Base-by-base conservation (phyloP, 2,329 filamentous ascomycete species). In the Cercospora sp. region DNA sequence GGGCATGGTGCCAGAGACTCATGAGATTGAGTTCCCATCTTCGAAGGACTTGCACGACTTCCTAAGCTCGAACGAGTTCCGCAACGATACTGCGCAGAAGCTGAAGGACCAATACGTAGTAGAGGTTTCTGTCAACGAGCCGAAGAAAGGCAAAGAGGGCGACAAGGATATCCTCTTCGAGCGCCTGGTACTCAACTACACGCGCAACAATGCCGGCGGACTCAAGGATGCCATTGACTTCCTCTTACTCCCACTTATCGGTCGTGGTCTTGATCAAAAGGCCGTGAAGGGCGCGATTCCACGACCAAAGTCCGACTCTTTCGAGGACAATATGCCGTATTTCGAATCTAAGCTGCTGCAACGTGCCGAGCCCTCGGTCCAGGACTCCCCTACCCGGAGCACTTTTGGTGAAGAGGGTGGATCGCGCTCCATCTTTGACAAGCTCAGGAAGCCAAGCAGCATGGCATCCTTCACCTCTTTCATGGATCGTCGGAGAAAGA, bases 221-320 rank as follows among this genome's bases (percentile, higher is more conserved):
- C 87, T 99, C 23, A 93, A 95, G 74, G 95, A 99, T 80, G 95
- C 95, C 59, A 95, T 98, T 75, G 95, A 99, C 75, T 97, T 96
- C 78, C 84, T 99, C 73, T 91, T 95, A 74, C 89, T 92, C 53
- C 89, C 93, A 69, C 87, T 98, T 69, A 91, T 96, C 30, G 90
- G 92, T 55, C 91, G 93, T 58, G 91, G 92, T n/a, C 88, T 97
- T n/a, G 93, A 98, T 75, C 87, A 90, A 9, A 91, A 87, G 66
- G 90, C 93, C 51, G 89, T 98, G 76, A 96, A 96, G 80, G 95
- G 95, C 63, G 90, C 93, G n/a, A 95, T 98, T 72, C 93, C 94
- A 20, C 91, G 95, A n/a, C 95, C 95, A 70, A 97, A 98, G 83
- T 98, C 95, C 0, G 95, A 99, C 79, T 97, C 95, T 0, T 99